phyloP scores from a whole-genome alignment of 163 green algal species.

The Scenedesmus sp. region DNA sequence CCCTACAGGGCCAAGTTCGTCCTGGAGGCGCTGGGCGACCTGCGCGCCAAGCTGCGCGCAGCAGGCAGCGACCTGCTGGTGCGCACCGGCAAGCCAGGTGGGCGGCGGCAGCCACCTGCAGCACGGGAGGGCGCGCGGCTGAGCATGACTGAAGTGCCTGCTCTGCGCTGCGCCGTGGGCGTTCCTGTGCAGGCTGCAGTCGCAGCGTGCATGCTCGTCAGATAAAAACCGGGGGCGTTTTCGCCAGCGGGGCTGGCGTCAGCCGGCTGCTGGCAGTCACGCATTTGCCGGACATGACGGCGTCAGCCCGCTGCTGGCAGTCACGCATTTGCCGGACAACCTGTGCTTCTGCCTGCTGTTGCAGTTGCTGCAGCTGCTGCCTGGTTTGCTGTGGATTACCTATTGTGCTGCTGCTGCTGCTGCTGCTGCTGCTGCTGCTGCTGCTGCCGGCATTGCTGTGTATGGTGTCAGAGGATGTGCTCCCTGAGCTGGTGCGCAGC shows the following conservation, averaged over 20 bases:
- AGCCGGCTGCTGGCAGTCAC: no score
- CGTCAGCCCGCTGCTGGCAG: no score
- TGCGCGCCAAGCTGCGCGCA: constrained; percentile 58
- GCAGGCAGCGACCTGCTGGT: constrained; percentile 66
- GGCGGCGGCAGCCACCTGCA: background rate
- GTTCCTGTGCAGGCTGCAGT: no score
- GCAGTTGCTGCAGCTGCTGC: constrained; percentile 27
- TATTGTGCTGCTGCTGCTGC: background rate
- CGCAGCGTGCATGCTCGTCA: no score
- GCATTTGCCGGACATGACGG: no score
- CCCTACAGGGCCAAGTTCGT: constrained; percentile 61
- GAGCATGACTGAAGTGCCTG: no score
- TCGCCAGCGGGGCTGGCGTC: no score
- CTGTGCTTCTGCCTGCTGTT: constrained; percentile 28
- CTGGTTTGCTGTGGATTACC: background rate
- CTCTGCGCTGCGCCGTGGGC: no score
- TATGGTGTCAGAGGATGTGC: constrained; percentile 60
- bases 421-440: constrained; percentile 44
- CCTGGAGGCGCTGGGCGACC: constrained; percentile 61
- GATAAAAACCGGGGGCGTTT: no score
- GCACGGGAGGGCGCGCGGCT: background rate
- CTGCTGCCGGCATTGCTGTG: constrained; percentile 7
- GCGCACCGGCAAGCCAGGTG: constrained; percentile 57
- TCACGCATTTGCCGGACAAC: no score
- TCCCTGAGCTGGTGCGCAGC: constrained; percentile 52